Evolutionary conservation across 2,329 filamentous ascomycete species (phyloP).

Genomic region (Cyphellophora attinorum): DNA sequence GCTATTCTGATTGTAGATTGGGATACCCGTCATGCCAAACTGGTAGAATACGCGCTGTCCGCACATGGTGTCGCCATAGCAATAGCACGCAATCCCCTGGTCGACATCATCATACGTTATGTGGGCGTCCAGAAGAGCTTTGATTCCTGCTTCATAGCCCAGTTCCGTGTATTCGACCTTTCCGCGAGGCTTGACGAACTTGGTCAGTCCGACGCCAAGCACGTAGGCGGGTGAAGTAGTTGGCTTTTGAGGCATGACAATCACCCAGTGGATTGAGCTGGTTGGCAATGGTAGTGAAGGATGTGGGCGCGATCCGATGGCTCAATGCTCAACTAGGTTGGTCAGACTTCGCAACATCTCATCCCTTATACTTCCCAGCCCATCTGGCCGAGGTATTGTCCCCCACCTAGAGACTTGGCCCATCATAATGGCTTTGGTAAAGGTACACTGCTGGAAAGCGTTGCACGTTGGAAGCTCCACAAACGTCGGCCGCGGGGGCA

Average conservation of each 20-base stretch:
- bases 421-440: too few species aligned
- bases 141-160: constrained; percentile 84
- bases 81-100: constrained; percentile 83
- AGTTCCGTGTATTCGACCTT: constrained; percentile 84
- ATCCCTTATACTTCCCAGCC: too few species aligned
- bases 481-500: too few species aligned
- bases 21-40: constrained; percentile 93
- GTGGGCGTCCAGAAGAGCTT: constrained; percentile 57
- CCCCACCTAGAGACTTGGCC: too few species aligned
- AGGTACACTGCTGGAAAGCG: too few species aligned
- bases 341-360: too few species aligned
- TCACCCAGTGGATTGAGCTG: too few species aligned
- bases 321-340: too few species aligned
- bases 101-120: constrained; percentile 95
- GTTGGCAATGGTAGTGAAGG: too few species aligned
- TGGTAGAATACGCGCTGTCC: constrained; percentile 97
- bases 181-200: constrained; percentile 60
- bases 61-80: constrained; percentile 90
- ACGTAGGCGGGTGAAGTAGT: constrained; percentile 71
- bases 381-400: too few species aligned
- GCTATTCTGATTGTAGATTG: constrained; percentile 91
- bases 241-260: constrained; percentile 43
- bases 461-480: too few species aligned
- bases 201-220: constrained; percentile 95
- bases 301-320: too few species aligned